phyloP scores from a whole-genome alignment of 2,329 filamentous ascomycete genomes.

The Aspergillus brasiliensis region DNA sequence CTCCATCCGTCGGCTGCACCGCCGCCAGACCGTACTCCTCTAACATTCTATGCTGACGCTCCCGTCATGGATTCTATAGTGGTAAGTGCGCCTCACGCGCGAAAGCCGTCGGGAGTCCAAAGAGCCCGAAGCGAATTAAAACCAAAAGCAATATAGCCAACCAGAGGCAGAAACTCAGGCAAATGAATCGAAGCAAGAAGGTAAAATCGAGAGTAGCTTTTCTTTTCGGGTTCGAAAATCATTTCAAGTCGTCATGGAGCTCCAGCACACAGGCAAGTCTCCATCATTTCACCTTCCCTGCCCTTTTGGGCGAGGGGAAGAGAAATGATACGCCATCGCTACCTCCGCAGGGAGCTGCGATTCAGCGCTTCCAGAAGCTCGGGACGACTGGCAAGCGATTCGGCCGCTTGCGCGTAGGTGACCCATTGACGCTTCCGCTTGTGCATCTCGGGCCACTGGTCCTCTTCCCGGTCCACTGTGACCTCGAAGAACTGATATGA shows the following conservation, averaged over 20 bases:
- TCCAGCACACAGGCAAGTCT: slow-evolving; percentile 4
- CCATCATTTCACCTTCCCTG: neutral
- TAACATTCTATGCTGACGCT: slow-evolving; percentile 27
- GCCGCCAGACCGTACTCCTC: slow-evolving; percentile 19
- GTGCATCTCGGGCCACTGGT: slow-evolving; percentile 89
- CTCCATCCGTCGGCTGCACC: slow-evolving; percentile 20
- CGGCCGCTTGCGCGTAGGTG: slow-evolving; percentile 77
- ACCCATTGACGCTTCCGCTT: slow-evolving; percentile 93
- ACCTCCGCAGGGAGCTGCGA: slow-evolving; percentile 69
- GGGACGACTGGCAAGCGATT: slow-evolving; percentile 73
- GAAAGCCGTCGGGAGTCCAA: slow-evolving; percentile 23
- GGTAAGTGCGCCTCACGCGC: slow-evolving; percentile 22
- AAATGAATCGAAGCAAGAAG: slow-evolving; percentile 12
- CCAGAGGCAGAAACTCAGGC: slow-evolving; percentile 14
- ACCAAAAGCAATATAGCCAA: slow-evolving; percentile 21
- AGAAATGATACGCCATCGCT: slow-evolving; percentile 19
- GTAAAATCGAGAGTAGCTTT: slow-evolving; percentile 11
- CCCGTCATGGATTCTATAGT: slow-evolving; percentile 25
- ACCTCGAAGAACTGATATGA: slow-evolving; percentile 69
- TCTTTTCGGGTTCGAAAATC: slow-evolving; percentile 19
- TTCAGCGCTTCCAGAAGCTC: slow-evolving; percentile 87
- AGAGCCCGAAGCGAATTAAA: slow-evolving; percentile 21
- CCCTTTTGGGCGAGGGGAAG: neutral
- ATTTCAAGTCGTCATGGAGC: slow-evolving; percentile 27
- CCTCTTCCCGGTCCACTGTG: slow-evolving; percentile 81